Base-by-base conservation (phyloP, 208 protist genomes). In the Trypanosoma vivax region DNA sequence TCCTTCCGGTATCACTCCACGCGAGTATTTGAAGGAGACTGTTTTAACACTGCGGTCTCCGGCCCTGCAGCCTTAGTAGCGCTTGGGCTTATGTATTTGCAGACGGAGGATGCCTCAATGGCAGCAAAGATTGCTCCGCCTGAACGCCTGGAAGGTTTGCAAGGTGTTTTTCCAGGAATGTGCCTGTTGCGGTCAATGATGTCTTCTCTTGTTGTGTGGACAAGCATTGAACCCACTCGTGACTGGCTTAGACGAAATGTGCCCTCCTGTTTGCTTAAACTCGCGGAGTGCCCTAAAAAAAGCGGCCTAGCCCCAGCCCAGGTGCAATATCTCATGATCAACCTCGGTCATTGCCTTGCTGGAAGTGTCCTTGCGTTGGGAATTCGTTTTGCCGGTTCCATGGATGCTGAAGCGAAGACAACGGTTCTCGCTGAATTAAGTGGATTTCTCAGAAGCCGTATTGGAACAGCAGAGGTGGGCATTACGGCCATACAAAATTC, bases 381-480 rank as follows among this genome's bases (percentile, higher is more conserved):
- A 6, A 51, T 93, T 50, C 81, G 81, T 43, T 90, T 79, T 66
- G 86, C 86, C 6, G 86, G 86, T 16, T 84, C 81, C 28, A 76
- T 90, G 73, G 59, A 88, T 51, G 59, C 60, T 2, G 56, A 75
- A 23, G 76, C 71, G 10, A 68, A 77, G 3, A 59, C 60, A 38
- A 35, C 81, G 11, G 76, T 90, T 31, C 40, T 83, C 7, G 60
- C 55, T 0, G 81, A 93, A 59, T 56, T 93, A 45, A 55, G 80
- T 18, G 86, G 86, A 0, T 93, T 93, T 50, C 41, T 88, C 18
- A 29, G 55, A 11, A 70, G 72, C n/a, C 38, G 52, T 27, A 70
- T 93, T 21, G 86, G 86, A 13, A 73, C 76, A 24, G 84, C 86
- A 2, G 60, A 51, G 11, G 46, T 59, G 5, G 14, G 51, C 4